These are phyloP conservation scores for Populus hybrid DNA, from an alignment of 441 rosid species.

Conservation along the genomic window DNA sequence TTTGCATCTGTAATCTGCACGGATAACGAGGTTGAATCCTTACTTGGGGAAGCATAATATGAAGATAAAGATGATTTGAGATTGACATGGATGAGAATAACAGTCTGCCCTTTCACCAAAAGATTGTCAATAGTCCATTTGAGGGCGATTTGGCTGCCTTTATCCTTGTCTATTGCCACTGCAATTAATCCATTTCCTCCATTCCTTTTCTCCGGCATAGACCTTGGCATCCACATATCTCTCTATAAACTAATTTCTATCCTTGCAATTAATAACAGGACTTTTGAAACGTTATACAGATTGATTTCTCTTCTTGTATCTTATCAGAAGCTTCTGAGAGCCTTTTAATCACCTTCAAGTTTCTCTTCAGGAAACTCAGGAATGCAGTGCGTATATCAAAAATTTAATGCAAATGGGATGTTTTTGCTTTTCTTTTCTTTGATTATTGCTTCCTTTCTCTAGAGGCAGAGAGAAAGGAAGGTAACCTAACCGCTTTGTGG, in stretches of 20 bases:
- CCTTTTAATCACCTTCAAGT: not conserved
- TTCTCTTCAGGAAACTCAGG: constrained; percentile 1
- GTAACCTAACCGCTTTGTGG: not conserved
- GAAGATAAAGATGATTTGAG: constrained; percentile 29
- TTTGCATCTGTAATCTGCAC: not conserved
- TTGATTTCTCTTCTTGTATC: not conserved
- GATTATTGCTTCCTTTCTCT: constrained; percentile 19
- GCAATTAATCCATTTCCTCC: constrained; percentile 58
- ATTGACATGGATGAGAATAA: constrained; percentile 76
- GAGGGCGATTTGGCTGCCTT: constrained; percentile 78
- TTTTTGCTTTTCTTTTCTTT: not conserved
- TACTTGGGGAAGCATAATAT: constrained; percentile 32
- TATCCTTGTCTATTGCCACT: constrained; percentile 81
- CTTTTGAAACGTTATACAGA: not conserved
- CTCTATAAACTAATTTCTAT: not conserved
- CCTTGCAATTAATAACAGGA: not conserved
- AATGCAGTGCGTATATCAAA: not conserved
- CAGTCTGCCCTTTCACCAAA: constrained; percentile 57
- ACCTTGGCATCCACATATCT: constrained; percentile 53
- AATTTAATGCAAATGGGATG: not conserved
- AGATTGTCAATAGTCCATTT: constrained; percentile 86
- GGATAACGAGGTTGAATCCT: constrained; percentile 5
- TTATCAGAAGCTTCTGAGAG: not conserved
- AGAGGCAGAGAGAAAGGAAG: constrained; percentile 27
- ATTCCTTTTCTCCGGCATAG: constrained; percentile 30